Percentiles rank a stretch among this genome's conserved stretches.
Evolutionary conservation across 192 early-diverging fungal genomes (phyloP).

Genomic region (Rhizophagus sp.): DNA sequence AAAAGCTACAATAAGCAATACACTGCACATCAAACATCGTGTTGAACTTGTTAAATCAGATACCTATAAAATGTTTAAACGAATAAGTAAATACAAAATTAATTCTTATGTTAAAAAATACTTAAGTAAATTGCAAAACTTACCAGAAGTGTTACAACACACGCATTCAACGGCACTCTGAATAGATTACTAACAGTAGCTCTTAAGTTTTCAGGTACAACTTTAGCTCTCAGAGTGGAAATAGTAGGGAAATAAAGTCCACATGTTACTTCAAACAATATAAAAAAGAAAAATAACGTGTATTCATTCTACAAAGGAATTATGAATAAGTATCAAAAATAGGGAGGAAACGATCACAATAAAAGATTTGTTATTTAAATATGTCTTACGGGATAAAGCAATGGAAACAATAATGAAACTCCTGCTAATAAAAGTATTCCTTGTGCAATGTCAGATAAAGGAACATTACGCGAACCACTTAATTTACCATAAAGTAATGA

Average conservation of each 20-base stretch:
- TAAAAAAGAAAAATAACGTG: constrained; percentile 41
- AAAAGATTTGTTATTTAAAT: not conserved
- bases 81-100: not conserved
- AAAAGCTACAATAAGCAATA: constrained; percentile 17
- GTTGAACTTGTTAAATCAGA: not conserved
- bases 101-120: not conserved
- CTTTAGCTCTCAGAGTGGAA: constrained; percentile 49
- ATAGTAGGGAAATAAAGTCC: constrained; percentile 60
- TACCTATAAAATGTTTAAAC: not conserved
- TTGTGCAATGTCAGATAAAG: constrained; percentile 8
- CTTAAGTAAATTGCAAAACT: not conserved
- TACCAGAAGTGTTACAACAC: constrained; percentile 33
- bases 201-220: constrained; percentile 58
- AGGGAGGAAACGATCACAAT: no score
- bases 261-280: constrained; percentile 56
- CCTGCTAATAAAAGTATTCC: not conserved
- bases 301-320: constrained; percentile 26
- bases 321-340: not conserved
- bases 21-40: constrained; percentile 8
- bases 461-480: not conserved
- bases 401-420: constrained; percentile 6
- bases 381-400: not conserved
- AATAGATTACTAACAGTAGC: constrained; percentile 61
- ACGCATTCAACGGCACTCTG: constrained; percentile 65
- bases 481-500: constrained; percentile 8